Evolutionary conservation across 495 filamentous ascomycete species (phyloP).

Genomic region (Emericellopsis terricola): DNA sequence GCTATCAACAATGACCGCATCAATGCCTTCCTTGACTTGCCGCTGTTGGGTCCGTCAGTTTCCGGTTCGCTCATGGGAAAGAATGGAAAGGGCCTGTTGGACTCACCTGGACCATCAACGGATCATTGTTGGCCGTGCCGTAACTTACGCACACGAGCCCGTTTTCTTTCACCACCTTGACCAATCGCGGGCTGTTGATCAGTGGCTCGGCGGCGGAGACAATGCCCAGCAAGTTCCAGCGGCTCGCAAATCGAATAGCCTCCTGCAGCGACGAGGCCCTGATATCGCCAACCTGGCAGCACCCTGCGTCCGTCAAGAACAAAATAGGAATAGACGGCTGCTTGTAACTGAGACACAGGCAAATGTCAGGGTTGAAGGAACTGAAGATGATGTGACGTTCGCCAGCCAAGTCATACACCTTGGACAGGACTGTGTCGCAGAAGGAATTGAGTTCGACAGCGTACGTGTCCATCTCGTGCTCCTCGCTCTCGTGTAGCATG

Average conservation of each 20-base stretch:
- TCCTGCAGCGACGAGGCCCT: slow-evolving; percentile 87
- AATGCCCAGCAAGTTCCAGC: slow-evolving; percentile 89
- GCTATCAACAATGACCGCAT: slow-evolving; percentile 25
- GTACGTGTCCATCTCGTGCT: slow-evolving; percentile 94
- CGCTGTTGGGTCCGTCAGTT: slow-evolving; percentile 29
- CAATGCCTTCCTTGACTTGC: slow-evolving; percentile 84
- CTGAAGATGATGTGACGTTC: slow-evolving; percentile 84
- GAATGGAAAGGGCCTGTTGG: not conserved
- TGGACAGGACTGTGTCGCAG: slow-evolving; percentile 78
- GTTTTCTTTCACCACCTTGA: slow-evolving; percentile 88
- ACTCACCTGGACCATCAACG: slow-evolving; percentile 64
- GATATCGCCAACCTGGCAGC: slow-evolving; percentile 61
- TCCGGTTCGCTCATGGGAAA: not conserved
- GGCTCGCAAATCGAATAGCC: slow-evolving; percentile 77
- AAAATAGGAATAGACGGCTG: slow-evolving; percentile 87
- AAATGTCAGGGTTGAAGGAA: slow-evolving; percentile 93
- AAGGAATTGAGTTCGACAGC: slow-evolving; percentile 95
- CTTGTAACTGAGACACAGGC: slow-evolving; percentile 84
- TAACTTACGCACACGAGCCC: slow-evolving; percentile 96
- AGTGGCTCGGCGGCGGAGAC: slow-evolving; percentile 73
- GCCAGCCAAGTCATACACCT: slow-evolving; percentile 54
- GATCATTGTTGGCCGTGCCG: slow-evolving; percentile 72
- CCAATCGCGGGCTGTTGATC: slow-evolving; percentile 72
- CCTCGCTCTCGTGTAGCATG: slow-evolving; percentile 85
- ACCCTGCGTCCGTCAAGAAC: slow-evolving; percentile 82